Evolutionary conservation across 2,329 filamentous ascomycete species (phyloP).

Genomic region (Teratosphaeria nubilosa): DNA sequence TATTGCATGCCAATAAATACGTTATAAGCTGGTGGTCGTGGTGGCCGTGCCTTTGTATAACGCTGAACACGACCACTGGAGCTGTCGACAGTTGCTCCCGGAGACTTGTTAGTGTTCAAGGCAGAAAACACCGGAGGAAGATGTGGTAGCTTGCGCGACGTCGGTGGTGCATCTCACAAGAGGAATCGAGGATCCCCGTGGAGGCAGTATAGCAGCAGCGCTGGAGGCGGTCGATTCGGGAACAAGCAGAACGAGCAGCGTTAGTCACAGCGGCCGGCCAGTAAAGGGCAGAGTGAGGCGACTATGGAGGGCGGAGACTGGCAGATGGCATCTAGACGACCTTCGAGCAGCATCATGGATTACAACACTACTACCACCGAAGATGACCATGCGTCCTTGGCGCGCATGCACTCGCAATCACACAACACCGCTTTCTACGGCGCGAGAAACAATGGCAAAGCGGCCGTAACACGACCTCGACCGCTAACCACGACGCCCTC

Average conservation of each 20-base stretch:
- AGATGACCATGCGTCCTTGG: slow-evolving; percentile 15
- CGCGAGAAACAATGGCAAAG: slow-evolving; percentile 22
- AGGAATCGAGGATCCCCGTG: neutral
- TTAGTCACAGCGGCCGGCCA: neutral
- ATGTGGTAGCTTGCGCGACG: neutral
- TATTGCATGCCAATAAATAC: neutral
- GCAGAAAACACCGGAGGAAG: neutral
- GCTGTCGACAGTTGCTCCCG: neutral
- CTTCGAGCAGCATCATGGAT: slow-evolving; percentile 20
- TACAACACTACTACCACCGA: slow-evolving; percentile 17
- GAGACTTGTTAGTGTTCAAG: neutral
- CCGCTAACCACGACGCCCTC: slow-evolving; percentile 34
- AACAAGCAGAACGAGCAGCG: neutral
- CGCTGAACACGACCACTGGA: neutral
- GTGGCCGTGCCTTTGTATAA: neutral
- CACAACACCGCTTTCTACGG: slow-evolving; percentile 18
- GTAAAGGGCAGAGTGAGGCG: neutral
- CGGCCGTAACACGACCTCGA: slow-evolving; percentile 31
- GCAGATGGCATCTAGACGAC: slow-evolving; percentile 6
- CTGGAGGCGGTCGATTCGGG: neutral
- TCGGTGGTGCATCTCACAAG: neutral
- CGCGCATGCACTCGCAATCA: slow-evolving; percentile 22
- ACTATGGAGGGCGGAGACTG: slow-evolving; percentile 8
- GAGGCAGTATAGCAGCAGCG: neutral
- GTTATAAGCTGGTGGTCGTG: neutral